These are phyloP conservation scores for Lodderomyces margitis DNA, from an alignment of 1,139 yeast genomes.

Conservation along the genomic window DNA sequence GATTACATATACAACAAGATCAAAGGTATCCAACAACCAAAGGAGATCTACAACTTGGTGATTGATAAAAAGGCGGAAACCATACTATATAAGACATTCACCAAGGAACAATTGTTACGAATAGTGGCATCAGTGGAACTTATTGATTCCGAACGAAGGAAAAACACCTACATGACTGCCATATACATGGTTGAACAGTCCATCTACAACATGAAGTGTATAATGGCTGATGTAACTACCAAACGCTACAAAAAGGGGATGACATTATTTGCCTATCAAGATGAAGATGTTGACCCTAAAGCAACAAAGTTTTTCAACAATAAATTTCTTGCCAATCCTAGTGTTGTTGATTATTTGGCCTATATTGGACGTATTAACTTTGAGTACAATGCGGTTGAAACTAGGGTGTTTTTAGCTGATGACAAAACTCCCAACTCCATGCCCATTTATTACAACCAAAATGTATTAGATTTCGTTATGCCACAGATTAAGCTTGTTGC, in stretches of 20 bases:
- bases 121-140: conserved; percentile 43
- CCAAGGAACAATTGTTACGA: conserved; percentile 39
- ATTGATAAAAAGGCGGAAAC: conserved; percentile 39
- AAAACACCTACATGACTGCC: conserved; percentile 40
- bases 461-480: conserved; percentile 61
- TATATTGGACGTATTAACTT: conserved; percentile 28
- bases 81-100: conserved; percentile 32
- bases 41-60: conserved; percentile 37
- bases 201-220: conserved; percentile 40
- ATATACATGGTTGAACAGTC: conserved; percentile 41
- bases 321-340: conserved; percentile 32
- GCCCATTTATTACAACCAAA: conserved; percentile 69
- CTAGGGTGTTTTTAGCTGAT: conserved; percentile 40
- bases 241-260: conserved; percentile 39
- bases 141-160: conserved; percentile 35
- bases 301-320: conserved; percentile 25
- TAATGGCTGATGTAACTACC: conserved; percentile 41
- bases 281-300: conserved; percentile 22
- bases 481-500: conserved; percentile 62
- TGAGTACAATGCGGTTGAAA: conserved; percentile 34
- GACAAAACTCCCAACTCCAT: conserved; percentile 51
- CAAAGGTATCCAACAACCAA: conserved; percentile 32
- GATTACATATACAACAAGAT: conserved; percentile 36
- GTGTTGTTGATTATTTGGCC: conserved; percentile 31
- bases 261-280: conserved; percentile 35